Conservation (phyloP, 768 basidiomycete genomes). For the Phanerochaete carnosa region DNA sequence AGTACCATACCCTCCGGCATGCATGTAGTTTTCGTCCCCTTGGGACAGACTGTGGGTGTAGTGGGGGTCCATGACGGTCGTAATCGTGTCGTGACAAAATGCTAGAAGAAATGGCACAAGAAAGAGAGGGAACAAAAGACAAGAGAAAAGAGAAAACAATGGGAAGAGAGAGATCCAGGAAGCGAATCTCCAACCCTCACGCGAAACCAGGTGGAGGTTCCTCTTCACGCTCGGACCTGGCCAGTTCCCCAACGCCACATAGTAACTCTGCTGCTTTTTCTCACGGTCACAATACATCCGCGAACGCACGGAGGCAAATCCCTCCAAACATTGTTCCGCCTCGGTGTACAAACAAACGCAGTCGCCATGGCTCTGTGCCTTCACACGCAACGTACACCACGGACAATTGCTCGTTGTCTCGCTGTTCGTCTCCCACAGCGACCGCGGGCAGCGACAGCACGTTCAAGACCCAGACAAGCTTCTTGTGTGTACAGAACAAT, state of each 20-base stretch:
- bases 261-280: constrained; percentile 9
- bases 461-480: too few species aligned
- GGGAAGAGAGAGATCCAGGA: constrained; percentile 15
- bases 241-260: constrained; percentile 12
- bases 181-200: constrained; percentile 9
- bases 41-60: constrained; percentile 26
- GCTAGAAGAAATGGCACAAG: constrained; percentile 30
- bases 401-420: too few species aligned
- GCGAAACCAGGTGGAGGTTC: constrained; percentile 24
- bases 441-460: too few species aligned
- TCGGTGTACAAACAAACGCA: background rate
- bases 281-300: constrained; percentile 15
- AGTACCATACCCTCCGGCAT: constrained; percentile 18
- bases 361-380: background rate
- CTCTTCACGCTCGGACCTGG: constrained; percentile 18
- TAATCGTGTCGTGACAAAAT: constrained; percentile 26
- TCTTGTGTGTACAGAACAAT: background rate
- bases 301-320: background rate
- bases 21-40: constrained; percentile 16
- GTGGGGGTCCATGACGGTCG: constrained; percentile 29
- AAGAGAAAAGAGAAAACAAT: constrained; percentile 28
- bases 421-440: too few species aligned
- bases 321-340: constrained; percentile 1
- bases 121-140: constrained; percentile 26
- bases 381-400: background rate